Evolutionary conservation across 2,329 filamentous ascomycete genomes (phyloP), one percentile per base, ranked within the genome.

Genomic region (Akanthomyces dipterigenus): DNA sequence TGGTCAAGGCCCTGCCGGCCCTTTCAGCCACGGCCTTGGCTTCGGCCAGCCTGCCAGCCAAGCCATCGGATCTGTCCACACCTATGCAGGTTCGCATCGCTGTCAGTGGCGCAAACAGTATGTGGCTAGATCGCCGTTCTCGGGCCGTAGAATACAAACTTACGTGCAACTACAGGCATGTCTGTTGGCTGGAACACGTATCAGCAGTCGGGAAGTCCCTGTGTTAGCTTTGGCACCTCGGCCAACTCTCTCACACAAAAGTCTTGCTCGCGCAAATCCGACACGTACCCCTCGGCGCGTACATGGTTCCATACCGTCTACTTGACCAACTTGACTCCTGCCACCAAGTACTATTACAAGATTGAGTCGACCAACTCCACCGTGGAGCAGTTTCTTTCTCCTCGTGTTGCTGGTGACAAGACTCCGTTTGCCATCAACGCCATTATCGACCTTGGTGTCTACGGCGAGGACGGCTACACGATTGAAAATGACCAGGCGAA

Each of bases 301-400:
- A 85, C 82, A 0, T 83, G 75, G 65, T 77, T 76, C 40, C 80
- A 84, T 64, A 72, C 73, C 0, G 82, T 82, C 1, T 73, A 73
- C 2, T 69, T 86, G 38, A 72, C 73, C 0, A 73, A 67, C 7
- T 70, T 86, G 22, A 71, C 70, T 72, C 77, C 83, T 0, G 81
- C 78, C 1, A 84, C 82, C 1, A 83, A 76, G 0, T 86, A 86
- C 70, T 86, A 82, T 73, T 86, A 86, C 73, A 77, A 82, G 72
- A 84, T 85, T 54, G 75, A 73, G 9, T 84, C 82, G 2, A 79
- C 75, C 31, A 86, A 86, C 70, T 82, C 82, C 0, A 81, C 77
- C 4, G 72, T 81, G 9, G 76, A 78, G 38, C 76, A 80, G 43
- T 86, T 86, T 70, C 66, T 82, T 3, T 14, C 38, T 34, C 40